Evolutionary conservation across 495 filamentous ascomycete species (phyloP).

Genomic region (Xylaria castorea): DNA sequence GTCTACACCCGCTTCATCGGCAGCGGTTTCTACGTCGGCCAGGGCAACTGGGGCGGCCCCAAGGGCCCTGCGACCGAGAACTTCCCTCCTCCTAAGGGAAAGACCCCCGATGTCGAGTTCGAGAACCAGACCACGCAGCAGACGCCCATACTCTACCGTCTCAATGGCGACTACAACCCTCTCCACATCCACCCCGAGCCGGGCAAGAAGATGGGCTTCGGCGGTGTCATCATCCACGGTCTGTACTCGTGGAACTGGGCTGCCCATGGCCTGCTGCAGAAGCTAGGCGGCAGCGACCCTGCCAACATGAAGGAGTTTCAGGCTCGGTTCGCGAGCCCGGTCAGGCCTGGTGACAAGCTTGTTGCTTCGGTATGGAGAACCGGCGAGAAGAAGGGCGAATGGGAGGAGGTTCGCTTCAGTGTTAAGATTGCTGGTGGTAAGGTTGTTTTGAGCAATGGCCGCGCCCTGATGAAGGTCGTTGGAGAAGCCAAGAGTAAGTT

Average conservation of each 20-base stretch:
- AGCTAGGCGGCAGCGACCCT: conserved; percentile 76
- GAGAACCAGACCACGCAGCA: conserved; percentile 70
- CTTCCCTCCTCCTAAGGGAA: conserved; percentile 74
- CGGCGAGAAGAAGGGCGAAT: conserved; percentile 70
- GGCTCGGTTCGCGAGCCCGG: conserved; percentile 84
- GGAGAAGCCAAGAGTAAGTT: conserved; percentile 67
- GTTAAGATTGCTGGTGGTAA: conserved; percentile 75
- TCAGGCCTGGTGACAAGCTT: conserved; percentile 76
- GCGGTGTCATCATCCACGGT: conserved; percentile 87
- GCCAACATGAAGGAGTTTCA: conserved; percentile 84
- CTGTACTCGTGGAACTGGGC: conserved; percentile 84
- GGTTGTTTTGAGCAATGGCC: conserved; percentile 82
- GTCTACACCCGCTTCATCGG: conserved; percentile 72
- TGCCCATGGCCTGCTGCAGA: conserved; percentile 74
- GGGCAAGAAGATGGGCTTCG: conserved; percentile 87
- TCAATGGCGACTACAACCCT: conserved; percentile 93
- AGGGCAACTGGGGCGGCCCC: conserved; percentile 90
- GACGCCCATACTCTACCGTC: conserved; percentile 76
- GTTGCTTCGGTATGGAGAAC: conserved; percentile 69
- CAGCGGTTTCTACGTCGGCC: conserved; percentile 79
- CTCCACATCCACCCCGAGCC: conserved; percentile 86
- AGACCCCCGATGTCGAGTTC: conserved; percentile 76
- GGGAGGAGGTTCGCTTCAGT: conserved; percentile 82
- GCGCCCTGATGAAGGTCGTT: conserved; percentile 74
- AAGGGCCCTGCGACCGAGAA: conserved; percentile 80